A percentile compares a stretch with the other conserved stretches of the same genome.
These are phyloP conservation scores for Cladosporium sp. DNA, from an alignment of 2,329 filamentous ascomycete species.

Conservation along the genomic window DNA sequence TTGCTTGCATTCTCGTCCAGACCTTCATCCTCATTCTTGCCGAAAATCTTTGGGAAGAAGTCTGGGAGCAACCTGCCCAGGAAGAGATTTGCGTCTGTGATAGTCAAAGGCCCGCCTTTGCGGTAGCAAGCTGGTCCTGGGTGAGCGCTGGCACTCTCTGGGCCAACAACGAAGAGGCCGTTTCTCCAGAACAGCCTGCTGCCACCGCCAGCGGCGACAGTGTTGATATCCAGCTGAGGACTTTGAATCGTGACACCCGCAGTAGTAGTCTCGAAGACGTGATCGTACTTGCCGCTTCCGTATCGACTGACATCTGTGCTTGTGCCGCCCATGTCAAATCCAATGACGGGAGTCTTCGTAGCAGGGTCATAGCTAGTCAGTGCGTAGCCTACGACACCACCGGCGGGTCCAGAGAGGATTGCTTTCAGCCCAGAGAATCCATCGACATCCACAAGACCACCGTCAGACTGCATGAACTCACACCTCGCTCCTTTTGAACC, in stretches of 20 bases:
- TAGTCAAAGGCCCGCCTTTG: slow-evolving; percentile 33
- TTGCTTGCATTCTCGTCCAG: slow-evolving; percentile 19
- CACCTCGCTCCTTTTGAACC: too few relatives aligned
- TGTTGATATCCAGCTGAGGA: slow-evolving; percentile 22
- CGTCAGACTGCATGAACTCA: slow-evolving; percentile 90
- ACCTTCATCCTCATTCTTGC: slow-evolving; percentile 27
- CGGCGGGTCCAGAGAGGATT: slow-evolving; percentile 78
- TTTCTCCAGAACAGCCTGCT: slow-evolving; percentile 18
- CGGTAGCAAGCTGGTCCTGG: slow-evolving; percentile 33
- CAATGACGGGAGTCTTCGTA: slow-evolving; percentile 76
- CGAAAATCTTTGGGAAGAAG: slow-evolving; percentile 34
- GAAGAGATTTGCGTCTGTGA: slow-evolving; percentile 34
- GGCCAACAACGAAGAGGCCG: slow-evolving; percentile 16
- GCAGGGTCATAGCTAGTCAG: slow-evolving; percentile 77
- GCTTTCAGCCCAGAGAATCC: slow-evolving; percentile 72
- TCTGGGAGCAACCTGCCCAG: slow-evolving; percentile 29
- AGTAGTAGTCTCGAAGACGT: slow-evolving; percentile 18
- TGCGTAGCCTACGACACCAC: slow-evolving; percentile 83
- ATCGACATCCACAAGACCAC: slow-evolving; percentile 61
- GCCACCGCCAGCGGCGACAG: slow-evolving; percentile 20
- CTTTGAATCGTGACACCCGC: slow-evolving; percentile 17
- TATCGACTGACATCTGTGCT: slow-evolving; percentile 17
- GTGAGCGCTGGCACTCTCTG: slow-evolving; percentile 23
- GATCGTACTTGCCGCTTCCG: slow-evolving; percentile 15
- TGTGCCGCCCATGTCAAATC: slow-evolving; percentile 34